Evolutionary conservation across 345 rosid species (phyloP), one percentile per base, ranked within the genome.

Genomic region (Syzygium jambos): DNA sequence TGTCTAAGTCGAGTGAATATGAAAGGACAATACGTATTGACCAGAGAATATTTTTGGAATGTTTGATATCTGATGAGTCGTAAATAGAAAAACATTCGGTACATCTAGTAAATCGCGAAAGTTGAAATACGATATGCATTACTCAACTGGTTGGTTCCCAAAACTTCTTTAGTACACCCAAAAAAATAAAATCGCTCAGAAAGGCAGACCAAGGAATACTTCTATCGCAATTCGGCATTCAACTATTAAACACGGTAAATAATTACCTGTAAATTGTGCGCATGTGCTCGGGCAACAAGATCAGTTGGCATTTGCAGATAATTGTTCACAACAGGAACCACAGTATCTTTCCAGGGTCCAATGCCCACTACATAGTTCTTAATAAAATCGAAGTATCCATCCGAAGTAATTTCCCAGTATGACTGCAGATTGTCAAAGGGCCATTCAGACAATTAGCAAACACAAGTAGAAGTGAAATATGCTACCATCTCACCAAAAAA

Each of bases 331-430:
- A 91, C 97, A 83, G 98, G 99, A 88, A 96, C 98, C 56, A 97
- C 85, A 4, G 99, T 96, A 88, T 98, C 99, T 89, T 98, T 98
- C 99, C 99, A 98, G 29, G 99, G 99, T 87, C 99, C 99, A 59
- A 98, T 96, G n/a, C 99, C 99, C 53, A 96, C 91, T 52, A 94
- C 98, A 57, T 98, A 98, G 6, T 92, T 93, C 88, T 94, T 95
- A 53, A 98, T 93, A 91, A 90, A 95, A 91, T 93, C 92, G 12
- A 98, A 92, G 90, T 95, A 98, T 54, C 57, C 63, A 87, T 98
- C 96, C 8, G 99, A 96, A 88, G 97, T 98, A 65, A 98, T 95
- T 89, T 98, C 99, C 89, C 91, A 91, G 84, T 95, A 98, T 25
- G 99, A 92, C 99, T 96, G 97, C 95, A 91, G 54, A 51, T 68